Percentiles rank a stretch among this genome's conserved stretches.
These are phyloP conservation scores for Murraya paniculata DNA, from an alignment of 345 rosid species.

Conservation along the genomic window DNA sequence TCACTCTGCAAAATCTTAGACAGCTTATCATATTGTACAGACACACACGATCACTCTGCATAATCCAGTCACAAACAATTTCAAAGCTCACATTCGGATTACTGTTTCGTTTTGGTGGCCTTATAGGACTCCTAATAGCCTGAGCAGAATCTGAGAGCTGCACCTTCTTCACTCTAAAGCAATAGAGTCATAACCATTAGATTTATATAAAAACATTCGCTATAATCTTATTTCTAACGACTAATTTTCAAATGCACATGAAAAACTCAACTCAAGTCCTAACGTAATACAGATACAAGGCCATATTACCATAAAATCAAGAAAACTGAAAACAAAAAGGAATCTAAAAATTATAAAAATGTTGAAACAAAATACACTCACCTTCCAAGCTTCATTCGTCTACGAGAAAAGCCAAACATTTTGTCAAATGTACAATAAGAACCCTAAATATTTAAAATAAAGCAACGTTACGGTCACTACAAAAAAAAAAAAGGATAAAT, in stretches of 20 bases:
- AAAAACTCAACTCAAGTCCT: neutral
- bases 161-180: slow-evolving; percentile 83
- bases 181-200: neutral
- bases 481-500: neutral
- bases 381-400: slow-evolving; percentile 96
- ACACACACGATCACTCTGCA: neutral
- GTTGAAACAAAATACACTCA: slow-evolving; percentile 19
- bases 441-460: slow-evolving; percentile 11
- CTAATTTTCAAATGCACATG: neutral
- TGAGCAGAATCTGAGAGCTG: slow-evolving; percentile 82
- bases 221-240: neutral
- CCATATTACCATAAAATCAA: slow-evolving; percentile 12
- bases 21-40: slow-evolving; percentile 5
- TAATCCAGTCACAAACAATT: slow-evolving; percentile 11
- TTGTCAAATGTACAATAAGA: slow-evolving; percentile 19
- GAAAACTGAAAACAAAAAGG: neutral
- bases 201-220: neutral
- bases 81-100: slow-evolving; percentile 44
- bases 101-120: slow-evolving; percentile 52
- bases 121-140: slow-evolving; percentile 73
- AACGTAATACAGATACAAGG: neutral
- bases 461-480: slow-evolving; percentile 1
- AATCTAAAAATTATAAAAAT: neutral
- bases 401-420: slow-evolving; percentile 85
- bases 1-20: slow-evolving; percentile 44